Evolutionary conservation across 148 eudicot genomes (phyloP).

Genomic region (Euryodendron excelsum): DNA sequence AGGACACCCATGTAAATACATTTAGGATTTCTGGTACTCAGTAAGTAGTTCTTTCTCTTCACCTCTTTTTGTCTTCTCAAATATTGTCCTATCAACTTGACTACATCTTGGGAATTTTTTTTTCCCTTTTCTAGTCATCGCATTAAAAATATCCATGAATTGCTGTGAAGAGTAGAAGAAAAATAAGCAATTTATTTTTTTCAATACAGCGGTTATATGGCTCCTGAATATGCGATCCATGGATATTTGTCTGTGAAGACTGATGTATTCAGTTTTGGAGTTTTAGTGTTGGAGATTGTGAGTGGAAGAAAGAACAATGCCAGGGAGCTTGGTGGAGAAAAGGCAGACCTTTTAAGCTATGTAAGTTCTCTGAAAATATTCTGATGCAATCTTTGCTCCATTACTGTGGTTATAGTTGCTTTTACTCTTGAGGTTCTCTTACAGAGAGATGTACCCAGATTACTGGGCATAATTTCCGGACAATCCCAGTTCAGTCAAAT

Average conservation of each 20-base stretch:
- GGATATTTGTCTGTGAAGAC: conserved; percentile 81
- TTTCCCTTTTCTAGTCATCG: not conserved
- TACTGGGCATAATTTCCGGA: not conserved
- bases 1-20: conserved; percentile 65
- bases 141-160: not conserved
- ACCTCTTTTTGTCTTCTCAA: not conserved
- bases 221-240: conserved; percentile 82
- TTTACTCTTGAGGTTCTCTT: not conserved
- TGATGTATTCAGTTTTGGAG: conserved; percentile 81
- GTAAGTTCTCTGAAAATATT: conserved; percentile 41
- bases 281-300: conserved; percentile 72
- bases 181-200: conserved; percentile 1
- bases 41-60: conserved; percentile 47
- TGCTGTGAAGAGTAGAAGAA: not conserved
- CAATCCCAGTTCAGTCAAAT: not conserved
- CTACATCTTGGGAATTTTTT: not conserved
- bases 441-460: not conserved
- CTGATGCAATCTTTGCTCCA: not conserved
- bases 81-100: conserved; percentile 1
- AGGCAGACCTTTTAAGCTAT: conserved; percentile 68
- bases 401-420: not conserved
- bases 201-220: conserved; percentile 79
- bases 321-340: conserved; percentile 44
- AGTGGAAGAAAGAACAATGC: conserved; percentile 70
- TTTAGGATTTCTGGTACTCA: conserved; percentile 67